These are phyloP conservation scores for Lactarius evosmus DNA, from an alignment of 768 basidiomycete species.

Conservation along the genomic window DNA sequence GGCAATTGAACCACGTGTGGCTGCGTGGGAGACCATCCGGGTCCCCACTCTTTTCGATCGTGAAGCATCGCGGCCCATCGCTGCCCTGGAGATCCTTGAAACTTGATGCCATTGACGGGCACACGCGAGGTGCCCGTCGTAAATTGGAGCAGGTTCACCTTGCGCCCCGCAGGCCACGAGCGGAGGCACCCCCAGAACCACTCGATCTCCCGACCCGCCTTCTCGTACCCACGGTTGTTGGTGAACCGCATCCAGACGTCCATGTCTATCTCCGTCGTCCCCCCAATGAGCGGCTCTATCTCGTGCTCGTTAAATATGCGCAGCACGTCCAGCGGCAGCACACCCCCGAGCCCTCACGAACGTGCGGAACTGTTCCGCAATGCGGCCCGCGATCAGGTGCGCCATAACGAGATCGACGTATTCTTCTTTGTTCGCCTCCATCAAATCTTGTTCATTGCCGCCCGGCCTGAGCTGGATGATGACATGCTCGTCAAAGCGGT, in stretches of 20 bases:
- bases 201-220: constrained; percentile 82
- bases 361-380: constrained; percentile 79
- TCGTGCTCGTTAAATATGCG: constrained; percentile 91
- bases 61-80: constrained; percentile 89
- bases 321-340: constrained; percentile 79
- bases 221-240: constrained; percentile 85
- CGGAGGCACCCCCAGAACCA: constrained; percentile 96
- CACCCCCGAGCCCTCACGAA: constrained; percentile 86
- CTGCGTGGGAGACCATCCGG: constrained; percentile 78
- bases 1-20: constrained; percentile 91
- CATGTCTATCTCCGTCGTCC: constrained; percentile 57
- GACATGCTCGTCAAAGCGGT: constrained; percentile 70
- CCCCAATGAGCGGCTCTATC: constrained; percentile 84
- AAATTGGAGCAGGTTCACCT: constrained; percentile 83
- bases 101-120: constrained; percentile 87
- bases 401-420: constrained; percentile 76
- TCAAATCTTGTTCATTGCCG: constrained; percentile 60
- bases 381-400: constrained; percentile 78
- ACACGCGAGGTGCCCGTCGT: constrained; percentile 83
- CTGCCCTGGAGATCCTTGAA: constrained; percentile 95
- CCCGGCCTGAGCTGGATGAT: constrained; percentile 62
- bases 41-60: constrained; percentile 93
- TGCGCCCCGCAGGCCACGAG: constrained; percentile 86
- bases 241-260: constrained; percentile 95
- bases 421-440: constrained; percentile 73